These are phyloP conservation scores for Arabidopsis suecica DNA, from an alignment of 345 rosid genomes.

Conservation along the genomic window DNA sequence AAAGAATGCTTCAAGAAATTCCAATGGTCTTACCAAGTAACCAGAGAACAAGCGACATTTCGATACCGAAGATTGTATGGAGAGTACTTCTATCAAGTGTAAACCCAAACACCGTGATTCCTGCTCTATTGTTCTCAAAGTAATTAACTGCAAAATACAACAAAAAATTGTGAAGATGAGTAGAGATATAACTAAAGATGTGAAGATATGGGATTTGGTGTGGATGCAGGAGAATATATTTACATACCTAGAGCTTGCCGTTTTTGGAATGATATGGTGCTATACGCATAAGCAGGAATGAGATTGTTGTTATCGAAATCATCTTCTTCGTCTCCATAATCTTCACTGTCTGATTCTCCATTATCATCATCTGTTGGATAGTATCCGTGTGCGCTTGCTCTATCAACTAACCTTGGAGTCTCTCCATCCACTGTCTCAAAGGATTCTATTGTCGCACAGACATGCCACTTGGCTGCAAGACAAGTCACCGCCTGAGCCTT, in stretches of 20 bases:
- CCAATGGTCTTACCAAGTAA: slow-evolving; percentile 87
- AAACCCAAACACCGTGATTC: slow-evolving; percentile 86
- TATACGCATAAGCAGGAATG: slow-evolving; percentile 72
- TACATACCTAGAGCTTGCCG: slow-evolving; percentile 85
- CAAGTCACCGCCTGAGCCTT: slow-evolving; percentile 84
- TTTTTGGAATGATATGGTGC: slow-evolving; percentile 86
- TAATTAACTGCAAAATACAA: slow-evolving; percentile 64
- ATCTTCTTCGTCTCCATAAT: slow-evolving; percentile 80
- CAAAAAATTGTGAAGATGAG: background rate
- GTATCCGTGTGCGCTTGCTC: slow-evolving; percentile 32
- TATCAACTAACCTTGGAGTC: slow-evolving; percentile 55
- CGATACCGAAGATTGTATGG: slow-evolving; percentile 82
- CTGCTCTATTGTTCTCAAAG: slow-evolving; percentile 91
- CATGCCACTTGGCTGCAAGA: slow-evolving; percentile 96
- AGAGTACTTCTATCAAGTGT: slow-evolving; percentile 78
- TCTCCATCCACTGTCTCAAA: slow-evolving; percentile 69
- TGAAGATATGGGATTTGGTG: slow-evolving; percentile 7
- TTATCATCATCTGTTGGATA: slow-evolving; percentile 49
- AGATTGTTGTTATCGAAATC: slow-evolving; percentile 73
- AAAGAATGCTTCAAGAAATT: slow-evolving; percentile 53
- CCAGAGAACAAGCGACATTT: slow-evolving; percentile 91
- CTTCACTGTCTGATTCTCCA: slow-evolving; percentile 57
- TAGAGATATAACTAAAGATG: background rate
- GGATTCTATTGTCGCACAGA: slow-evolving; percentile 79
- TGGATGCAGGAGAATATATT: background rate